Evolutionary conservation across 2,329 filamentous ascomycete genomes (phyloP).

Genomic region (Verruconis gallopava): DNA sequence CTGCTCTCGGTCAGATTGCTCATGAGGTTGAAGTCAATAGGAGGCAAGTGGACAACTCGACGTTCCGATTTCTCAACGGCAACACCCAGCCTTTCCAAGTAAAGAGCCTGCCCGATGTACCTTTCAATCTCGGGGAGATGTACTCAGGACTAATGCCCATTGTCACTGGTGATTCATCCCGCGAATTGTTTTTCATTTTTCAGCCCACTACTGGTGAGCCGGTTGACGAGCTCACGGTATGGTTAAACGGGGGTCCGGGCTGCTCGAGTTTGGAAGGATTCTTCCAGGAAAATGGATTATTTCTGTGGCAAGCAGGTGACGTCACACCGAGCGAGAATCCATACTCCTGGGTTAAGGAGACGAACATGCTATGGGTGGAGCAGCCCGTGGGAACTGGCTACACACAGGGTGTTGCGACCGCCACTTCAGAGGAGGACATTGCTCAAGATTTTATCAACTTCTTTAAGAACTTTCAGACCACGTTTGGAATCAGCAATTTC

Average conservation of each 20-base stretch:
- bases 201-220: slow-evolving; percentile 14
- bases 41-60: too few relatives aligned
- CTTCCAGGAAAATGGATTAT: slow-evolving; percentile 11
- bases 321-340: slow-evolving; percentile 6
- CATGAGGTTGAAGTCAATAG: too few relatives aligned
- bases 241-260: slow-evolving; percentile 16
- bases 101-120: slow-evolving; percentile 9
- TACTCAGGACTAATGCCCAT: slow-evolving; percentile 10
- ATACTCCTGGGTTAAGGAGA: slow-evolving; percentile 11
- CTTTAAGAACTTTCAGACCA: slow-evolving; percentile 13
- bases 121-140: slow-evolving; percentile 10
- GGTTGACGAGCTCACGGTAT: slow-evolving; percentile 14
- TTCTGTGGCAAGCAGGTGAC: slow-evolving; percentile 2
- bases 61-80: too few relatives aligned
- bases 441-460: slow-evolving; percentile 13
- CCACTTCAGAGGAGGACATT: slow-evolving; percentile 12
- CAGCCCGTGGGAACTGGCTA: slow-evolving; percentile 15
- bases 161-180: slow-evolving; percentile 1
- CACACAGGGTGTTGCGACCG: slow-evolving; percentile 8
- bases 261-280: slow-evolving; percentile 9
- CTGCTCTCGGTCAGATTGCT: too few relatives aligned
- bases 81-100: too few relatives aligned
- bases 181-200: slow-evolving; percentile 13
- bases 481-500: slow-evolving; percentile 11
- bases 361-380: slow-evolving; percentile 14